phyloP scores from a whole-genome alignment of 2,329 filamentous ascomycete genomes.

The Arthrobotrys pseudoclavata region DNA sequence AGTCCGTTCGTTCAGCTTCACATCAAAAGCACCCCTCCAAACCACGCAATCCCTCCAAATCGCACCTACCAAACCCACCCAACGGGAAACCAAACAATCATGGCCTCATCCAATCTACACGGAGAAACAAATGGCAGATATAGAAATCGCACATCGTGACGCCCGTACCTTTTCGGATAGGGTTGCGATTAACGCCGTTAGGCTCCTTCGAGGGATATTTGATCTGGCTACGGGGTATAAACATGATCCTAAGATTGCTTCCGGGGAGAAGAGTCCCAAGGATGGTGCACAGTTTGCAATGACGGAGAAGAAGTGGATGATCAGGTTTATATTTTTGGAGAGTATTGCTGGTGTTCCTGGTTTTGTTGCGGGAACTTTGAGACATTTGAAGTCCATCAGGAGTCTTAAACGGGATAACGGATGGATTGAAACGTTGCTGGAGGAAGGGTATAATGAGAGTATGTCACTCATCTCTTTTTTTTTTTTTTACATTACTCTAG shows the following conservation, averaged over 20 bases:
- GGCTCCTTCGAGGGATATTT: slow-evolving; percentile 81
- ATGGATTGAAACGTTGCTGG: slow-evolving; percentile 91
- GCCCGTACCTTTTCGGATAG: slow-evolving; percentile 81
- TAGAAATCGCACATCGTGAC: slow-evolving; percentile 80
- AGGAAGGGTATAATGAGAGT: slow-evolving; percentile 91
- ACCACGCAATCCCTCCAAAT: slow-evolving; percentile 37
- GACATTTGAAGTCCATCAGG: slow-evolving; percentile 86
- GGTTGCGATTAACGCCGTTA: slow-evolving; percentile 81
- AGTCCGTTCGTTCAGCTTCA: slow-evolving; percentile 53
- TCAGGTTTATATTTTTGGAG: slow-evolving; percentile 92
- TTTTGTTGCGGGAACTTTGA: slow-evolving; percentile 95
- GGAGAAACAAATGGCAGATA: slow-evolving; percentile 80
- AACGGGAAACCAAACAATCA: slow-evolving; percentile 71
- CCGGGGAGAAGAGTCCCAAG: slow-evolving; percentile 64
- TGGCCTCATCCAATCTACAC: slow-evolving; percentile 82
- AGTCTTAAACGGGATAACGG: slow-evolving; percentile 93
- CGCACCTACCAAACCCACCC: slow-evolving; percentile 6
- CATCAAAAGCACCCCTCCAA: slow-evolving; percentile 43
- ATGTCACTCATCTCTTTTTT: background rate
- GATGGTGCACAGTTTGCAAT: slow-evolving; percentile 75
- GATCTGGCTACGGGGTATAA: slow-evolving; percentile 85
- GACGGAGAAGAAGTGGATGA: slow-evolving; percentile 89
- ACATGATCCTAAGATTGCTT: slow-evolving; percentile 73
- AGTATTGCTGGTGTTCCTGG: slow-evolving; percentile 94
- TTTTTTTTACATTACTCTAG: background rate